Evolutionary conservation across 2,329 filamentous ascomycete genomes (phyloP).

Genomic region (Aspergillus sp.): DNA sequence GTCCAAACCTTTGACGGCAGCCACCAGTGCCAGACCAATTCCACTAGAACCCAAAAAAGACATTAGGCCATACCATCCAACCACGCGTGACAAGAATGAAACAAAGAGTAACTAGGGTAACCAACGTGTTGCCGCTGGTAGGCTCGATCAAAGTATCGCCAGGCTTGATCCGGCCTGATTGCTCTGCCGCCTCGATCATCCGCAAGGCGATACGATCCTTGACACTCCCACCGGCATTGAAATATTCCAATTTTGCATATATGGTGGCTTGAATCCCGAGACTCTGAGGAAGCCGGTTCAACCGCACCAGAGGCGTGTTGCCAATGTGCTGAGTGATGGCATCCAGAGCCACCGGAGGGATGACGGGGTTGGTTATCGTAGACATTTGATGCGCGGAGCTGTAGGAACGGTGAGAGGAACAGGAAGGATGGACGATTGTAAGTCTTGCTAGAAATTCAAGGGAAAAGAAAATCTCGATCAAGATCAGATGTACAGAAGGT

Average conservation of each 20-base stretch:
- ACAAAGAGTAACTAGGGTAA: conserved; percentile 5
- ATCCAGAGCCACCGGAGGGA: conserved; percentile 52
- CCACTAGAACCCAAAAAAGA: conserved; percentile 45
- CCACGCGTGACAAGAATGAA: neutral
- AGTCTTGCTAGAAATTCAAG: neutral
- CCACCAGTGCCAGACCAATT: conserved; percentile 89
- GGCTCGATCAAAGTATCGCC: conserved; percentile 97
- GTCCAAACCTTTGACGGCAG: conserved; percentile 67
- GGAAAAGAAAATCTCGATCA: neutral
- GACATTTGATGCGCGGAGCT: neutral
- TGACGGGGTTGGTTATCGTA: conserved; percentile 38
- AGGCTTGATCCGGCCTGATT: conserved; percentile 85
- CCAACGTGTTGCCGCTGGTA: conserved; percentile 84
- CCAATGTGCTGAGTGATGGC: conserved; percentile 83
- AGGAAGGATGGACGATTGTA: neutral
- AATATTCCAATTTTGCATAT: conserved; percentile 85
- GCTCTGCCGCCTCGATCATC: conserved; percentile 96
- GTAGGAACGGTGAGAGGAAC: conserved; percentile 1
- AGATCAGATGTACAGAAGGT: neutral
- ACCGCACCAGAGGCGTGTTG: conserved; percentile 86
- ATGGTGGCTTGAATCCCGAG: conserved; percentile 83
- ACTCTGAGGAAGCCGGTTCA: conserved; percentile 89
- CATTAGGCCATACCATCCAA: neutral
- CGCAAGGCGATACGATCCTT: conserved; percentile 93
- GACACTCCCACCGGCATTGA: conserved; percentile 89